These are phyloP conservation scores for Fomitopsis pinicola DNA, from an alignment of 1,284 basidiomycete species.

Conservation along the genomic window DNA sequence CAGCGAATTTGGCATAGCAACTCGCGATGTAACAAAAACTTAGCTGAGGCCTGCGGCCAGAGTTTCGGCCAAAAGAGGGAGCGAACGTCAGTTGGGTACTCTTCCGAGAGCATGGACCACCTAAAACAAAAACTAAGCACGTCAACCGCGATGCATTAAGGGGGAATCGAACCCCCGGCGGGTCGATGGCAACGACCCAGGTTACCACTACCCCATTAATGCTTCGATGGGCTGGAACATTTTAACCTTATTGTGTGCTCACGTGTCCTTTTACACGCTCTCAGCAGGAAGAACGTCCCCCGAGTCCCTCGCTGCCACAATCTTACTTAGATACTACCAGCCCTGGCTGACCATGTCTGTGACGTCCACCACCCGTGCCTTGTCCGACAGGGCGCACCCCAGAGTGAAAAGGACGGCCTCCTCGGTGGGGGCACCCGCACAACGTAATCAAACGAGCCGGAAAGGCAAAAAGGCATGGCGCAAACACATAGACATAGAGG, in stretches of 20 bases:
- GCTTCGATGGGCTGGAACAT: neutral
- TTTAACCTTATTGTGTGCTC: too few species aligned
- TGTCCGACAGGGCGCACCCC: too few species aligned
- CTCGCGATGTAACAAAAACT: too few species aligned
- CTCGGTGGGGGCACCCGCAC: constrained; percentile 60
- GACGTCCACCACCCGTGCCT: neutral
- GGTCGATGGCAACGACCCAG: constrained; percentile 22
- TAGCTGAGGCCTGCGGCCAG: too few species aligned
- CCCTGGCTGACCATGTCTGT: neutral
- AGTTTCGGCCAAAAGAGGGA: too few species aligned
- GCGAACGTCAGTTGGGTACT: too few species aligned
- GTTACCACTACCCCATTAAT: constrained; percentile 30
- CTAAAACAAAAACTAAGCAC: too few species aligned
- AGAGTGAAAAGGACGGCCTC: constrained; percentile 10
- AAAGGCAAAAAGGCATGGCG: constrained; percentile 93
- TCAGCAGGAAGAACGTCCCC: too few species aligned
- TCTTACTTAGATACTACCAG: neutral
- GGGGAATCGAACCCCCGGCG: constrained; percentile 48
- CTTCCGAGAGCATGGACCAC: too few species aligned
- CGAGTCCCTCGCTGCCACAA: neutral
- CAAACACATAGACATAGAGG: constrained; percentile 83
- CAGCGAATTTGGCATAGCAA: too few species aligned
- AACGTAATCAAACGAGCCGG: constrained; percentile 69
- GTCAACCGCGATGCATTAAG: constrained; percentile 14
- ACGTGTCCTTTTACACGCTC: too few species aligned